A percentile compares a stretch with the other conserved stretches of the same genome.
phyloP scores from a whole-genome alignment of 164 flowering plant genomes.

The Paratinospora sagittata region DNA sequence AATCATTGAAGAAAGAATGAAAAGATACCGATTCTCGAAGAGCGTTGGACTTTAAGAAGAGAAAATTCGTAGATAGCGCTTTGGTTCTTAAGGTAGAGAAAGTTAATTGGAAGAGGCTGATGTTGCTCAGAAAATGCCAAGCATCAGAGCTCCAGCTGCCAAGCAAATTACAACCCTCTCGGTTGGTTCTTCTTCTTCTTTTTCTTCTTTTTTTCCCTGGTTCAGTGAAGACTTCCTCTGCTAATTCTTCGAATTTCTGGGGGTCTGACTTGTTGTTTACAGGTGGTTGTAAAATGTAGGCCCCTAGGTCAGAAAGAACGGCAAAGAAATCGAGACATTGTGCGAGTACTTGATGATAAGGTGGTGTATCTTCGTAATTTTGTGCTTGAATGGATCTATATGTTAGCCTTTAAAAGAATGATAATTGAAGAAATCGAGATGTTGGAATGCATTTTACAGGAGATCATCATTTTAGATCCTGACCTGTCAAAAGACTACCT shows the following conservation, averaged over 20 bases:
- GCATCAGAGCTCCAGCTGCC: constrained; percentile 65
- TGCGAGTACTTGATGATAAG: constrained; percentile 60
- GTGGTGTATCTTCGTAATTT: constrained; percentile 22
- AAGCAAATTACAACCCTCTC: constrained; percentile 63
- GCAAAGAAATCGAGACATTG: constrained; percentile 47
- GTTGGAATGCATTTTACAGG: constrained; percentile 30
- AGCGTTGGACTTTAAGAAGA: not conserved
- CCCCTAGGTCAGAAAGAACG: constrained; percentile 48
- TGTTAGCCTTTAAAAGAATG: not conserved
- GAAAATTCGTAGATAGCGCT: not conserved
- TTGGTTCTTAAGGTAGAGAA: not conserved
- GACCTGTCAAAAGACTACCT: constrained; percentile 81
- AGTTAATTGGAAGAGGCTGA: constrained; percentile 12
- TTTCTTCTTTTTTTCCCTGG: not conserved
- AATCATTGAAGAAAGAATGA: not conserved
- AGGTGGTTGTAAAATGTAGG: constrained; percentile 91
- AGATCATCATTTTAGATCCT: constrained; percentile 75
- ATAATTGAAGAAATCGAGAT: not conserved
- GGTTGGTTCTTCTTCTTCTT: constrained; percentile 31
- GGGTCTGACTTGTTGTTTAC: constrained; percentile 5
- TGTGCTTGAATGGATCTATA: not conserved
- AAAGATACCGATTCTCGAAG: not conserved
- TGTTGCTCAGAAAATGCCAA: constrained; percentile 51
- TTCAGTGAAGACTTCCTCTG: not conserved
- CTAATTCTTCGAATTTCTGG: not conserved